Percentiles rank a stretch among this genome's conserved stretches.
These are phyloP conservation scores for Pythium biforme DNA, from an alignment of 352 stramenopile genomes.

Conservation along the genomic window DNA sequence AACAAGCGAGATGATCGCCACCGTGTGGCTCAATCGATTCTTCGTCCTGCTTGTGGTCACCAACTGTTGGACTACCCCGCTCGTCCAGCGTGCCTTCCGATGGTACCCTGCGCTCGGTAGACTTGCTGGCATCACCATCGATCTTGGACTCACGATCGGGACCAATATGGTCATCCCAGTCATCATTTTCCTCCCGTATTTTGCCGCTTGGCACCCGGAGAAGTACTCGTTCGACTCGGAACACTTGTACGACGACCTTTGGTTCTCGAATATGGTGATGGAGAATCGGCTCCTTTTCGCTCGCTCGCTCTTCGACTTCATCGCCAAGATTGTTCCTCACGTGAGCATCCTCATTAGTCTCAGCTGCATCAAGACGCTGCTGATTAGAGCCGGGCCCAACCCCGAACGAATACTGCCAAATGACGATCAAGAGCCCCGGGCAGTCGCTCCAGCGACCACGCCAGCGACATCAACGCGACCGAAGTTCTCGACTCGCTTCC, in stretches of 20 bases:
- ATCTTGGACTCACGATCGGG: slow-evolving; percentile 22
- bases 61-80: slow-evolving; percentile 28
- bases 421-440: background rate
- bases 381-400: background rate
- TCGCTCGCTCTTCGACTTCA: background rate
- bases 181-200: slow-evolving; percentile 34
- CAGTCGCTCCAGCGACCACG: background rate
- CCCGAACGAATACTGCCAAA: background rate
- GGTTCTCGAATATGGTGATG: slow-evolving; percentile 38
- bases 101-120: slow-evolving; percentile 3
- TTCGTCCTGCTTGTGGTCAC: slow-evolving; percentile 23
- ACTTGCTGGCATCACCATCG: slow-evolving; percentile 21
- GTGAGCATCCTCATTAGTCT: slow-evolving; percentile 8
- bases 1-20: slow-evolving; percentile 9
- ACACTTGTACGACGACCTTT: slow-evolving; percentile 38
- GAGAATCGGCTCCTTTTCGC: slow-evolving; percentile 41
- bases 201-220: slow-evolving; percentile 25
- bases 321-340: slow-evolving; percentile 20
- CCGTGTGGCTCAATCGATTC: slow-evolving; percentile 24
- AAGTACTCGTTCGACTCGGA: slow-evolving; percentile 30
- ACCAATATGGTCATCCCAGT: slow-evolving; percentile 29
- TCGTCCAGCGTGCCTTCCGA: slow-evolving; percentile 8
- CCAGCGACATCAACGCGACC: background rate
- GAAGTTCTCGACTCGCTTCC: slow-evolving; percentile 1
- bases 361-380: background rate